Base-by-base conservation (phyloP, 169 alveolate genomes). In the Plasmodium coatneyi region DNA sequence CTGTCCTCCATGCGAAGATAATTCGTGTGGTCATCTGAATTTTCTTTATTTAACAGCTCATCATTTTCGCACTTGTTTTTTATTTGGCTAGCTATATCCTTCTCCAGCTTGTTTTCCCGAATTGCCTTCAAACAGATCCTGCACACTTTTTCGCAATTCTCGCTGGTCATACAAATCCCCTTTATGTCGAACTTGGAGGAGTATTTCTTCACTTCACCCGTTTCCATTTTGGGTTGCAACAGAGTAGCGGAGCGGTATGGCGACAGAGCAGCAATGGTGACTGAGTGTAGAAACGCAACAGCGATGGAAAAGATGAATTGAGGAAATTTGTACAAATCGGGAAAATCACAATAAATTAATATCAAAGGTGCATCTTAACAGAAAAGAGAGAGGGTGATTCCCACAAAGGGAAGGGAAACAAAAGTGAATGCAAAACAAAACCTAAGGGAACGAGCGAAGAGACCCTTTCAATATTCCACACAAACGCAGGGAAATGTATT, bases 81-180 rank as follows among this genome's bases (percentile, higher is more conserved):
- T 87, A 87, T 87, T 66, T 87, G 93, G 25, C 93, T 78, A 25
- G 93, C 93, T 87, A 87, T 87, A 46, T 87, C 93, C 43, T 87
- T 87, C 71, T 87, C 93, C 28, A 78, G 82, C 22, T 87, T 87
- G 81, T 87, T 87, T 56, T 87, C 93, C 46, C 82, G 80, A 36
- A 87, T 87, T 22, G 93, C 93, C 71, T 87, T 87, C 72, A 87
- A 60, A 36, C 89, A 78, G 28, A 87, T 87, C 70, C 71, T 87
- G 66, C 76, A 87, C 34, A 87, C 72, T 25, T 87, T 87, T 60
- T 87, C 93, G 19, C 93, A 78, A 49, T 79, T 87, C 71, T 87
- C 93, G 34, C 89, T 87, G 46, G 28, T 87, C 93, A 87, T 87
- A n/a, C 93, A 87, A 43, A 87, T 87, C 25, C 93, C 93, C 72